These are phyloP conservation scores for Eucalyptus rudis DNA, from an alignment of 345 rosid species.

Conservation along the genomic window DNA sequence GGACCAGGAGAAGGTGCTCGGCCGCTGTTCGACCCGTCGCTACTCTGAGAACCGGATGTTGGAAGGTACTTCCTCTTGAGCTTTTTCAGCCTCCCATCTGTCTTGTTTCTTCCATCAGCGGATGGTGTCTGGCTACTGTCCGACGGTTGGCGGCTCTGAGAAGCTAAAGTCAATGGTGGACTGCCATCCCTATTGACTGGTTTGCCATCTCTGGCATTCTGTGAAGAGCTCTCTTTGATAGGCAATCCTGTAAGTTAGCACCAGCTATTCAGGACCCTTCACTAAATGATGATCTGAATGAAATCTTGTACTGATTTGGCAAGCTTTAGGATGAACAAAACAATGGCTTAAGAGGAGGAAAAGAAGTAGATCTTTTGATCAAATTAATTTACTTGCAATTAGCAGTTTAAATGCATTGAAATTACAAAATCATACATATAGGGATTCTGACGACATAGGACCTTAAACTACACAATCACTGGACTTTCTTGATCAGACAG, in stretches of 20 bases:
- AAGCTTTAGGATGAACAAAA: not conserved
- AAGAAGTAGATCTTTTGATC: not conserved
- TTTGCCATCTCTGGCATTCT: not conserved
- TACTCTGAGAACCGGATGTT: not conserved
- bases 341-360: not conserved
- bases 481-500: not conserved
- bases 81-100: constrained; percentile 7
- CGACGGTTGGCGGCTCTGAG: not conserved
- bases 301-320: not conserved
- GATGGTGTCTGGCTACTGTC: not conserved
- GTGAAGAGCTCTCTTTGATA: not conserved
- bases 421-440: not conserved
- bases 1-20: not conserved
- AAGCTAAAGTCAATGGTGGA: not conserved
- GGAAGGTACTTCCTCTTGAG: not conserved
- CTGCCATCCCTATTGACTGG: not conserved
- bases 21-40: not conserved
- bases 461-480: not conserved
- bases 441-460: not conserved
- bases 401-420: not conserved
- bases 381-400: not conserved
- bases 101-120: constrained; percentile 1
- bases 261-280: not conserved
- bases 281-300: not conserved
- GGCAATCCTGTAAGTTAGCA: not conserved